phyloP scores from a whole-genome alignment of 495 filamentous ascomycete species.

The Trichoderma reesei region DNA sequence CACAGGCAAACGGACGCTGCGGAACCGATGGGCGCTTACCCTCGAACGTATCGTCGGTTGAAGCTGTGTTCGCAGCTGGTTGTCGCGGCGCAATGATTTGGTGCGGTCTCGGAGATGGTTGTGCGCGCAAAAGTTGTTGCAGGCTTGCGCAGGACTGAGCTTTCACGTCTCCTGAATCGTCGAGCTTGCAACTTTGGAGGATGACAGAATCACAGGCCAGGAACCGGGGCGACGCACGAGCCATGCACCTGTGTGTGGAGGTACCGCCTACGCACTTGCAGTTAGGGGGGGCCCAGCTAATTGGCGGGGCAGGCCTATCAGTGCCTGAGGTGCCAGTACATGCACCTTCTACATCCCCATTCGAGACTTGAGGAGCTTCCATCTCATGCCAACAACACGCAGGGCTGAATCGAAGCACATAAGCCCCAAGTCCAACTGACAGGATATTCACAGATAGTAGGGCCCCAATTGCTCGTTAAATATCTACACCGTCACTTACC shows the following conservation, averaged over 20 bases:
- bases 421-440: too few relatives aligned
- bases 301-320: too few relatives aligned
- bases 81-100: background rate
- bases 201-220: background rate
- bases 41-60: background rate
- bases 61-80: background rate
- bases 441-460: too few relatives aligned
- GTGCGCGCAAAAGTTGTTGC: background rate
- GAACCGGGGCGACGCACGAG: background rate
- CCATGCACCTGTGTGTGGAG: background rate
- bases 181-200: background rate
- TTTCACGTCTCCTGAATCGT: background rate
- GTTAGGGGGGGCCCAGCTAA: too few relatives aligned
- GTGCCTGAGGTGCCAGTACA: too few relatives aligned
- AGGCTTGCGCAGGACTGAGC: background rate
- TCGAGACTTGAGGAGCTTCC: too few relatives aligned
- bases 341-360: too few relatives aligned
- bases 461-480: too few relatives aligned
- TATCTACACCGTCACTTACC: too few relatives aligned
- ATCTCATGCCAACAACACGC: too few relatives aligned
- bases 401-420: too few relatives aligned
- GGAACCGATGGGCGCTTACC: background rate
- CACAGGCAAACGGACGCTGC: background rate
- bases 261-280: too few relatives aligned
- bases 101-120: background rate